These are phyloP conservation scores for Alloascoidea africana DNA, from an alignment of 805 yeast species.

Conservation along the genomic window DNA sequence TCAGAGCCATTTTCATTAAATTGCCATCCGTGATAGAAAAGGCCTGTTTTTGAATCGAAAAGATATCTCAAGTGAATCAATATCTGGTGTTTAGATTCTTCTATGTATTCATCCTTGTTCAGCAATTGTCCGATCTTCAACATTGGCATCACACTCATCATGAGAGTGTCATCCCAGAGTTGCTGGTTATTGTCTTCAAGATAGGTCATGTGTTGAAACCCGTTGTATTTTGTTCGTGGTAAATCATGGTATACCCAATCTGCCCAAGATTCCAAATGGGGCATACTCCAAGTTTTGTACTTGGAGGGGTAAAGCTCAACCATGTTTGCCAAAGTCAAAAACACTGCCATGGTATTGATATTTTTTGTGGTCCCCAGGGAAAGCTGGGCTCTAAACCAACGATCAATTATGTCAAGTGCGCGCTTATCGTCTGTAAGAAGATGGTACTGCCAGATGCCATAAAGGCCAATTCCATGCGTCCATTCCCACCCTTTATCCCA, in stretches of 20 bases:
- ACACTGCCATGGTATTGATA: constrained; percentile 22
- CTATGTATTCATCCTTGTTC: constrained; percentile 19
- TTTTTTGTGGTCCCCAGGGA: constrained; percentile 20
- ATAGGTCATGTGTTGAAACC: constrained; percentile 21
- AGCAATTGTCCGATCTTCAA: constrained; percentile 19
- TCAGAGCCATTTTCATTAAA: constrained; percentile 15
- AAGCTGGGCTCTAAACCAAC: constrained; percentile 18
- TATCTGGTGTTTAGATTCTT: constrained; percentile 21
- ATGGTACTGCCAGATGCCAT: constrained; percentile 23
- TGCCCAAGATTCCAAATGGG: constrained; percentile 20
- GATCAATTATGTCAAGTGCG: constrained; percentile 13
- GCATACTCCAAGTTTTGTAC: constrained; percentile 12
- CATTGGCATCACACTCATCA: constrained; percentile 23
- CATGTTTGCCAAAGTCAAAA: constrained; percentile 17
- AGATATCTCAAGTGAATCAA: constrained; percentile 19
- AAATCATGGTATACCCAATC: constrained; percentile 20
- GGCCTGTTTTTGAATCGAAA: constrained; percentile 17
- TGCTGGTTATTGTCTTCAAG: constrained; percentile 17
- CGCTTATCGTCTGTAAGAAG: constrained; percentile 14
- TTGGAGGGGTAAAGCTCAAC: too few relatives aligned
- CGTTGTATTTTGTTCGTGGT: constrained; percentile 19
- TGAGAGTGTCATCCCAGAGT: constrained; percentile 18
- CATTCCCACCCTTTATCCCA: constrained; percentile 28
- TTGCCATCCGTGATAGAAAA: constrained; percentile 21
- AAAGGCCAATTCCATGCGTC: constrained; percentile 24